Evolutionary conservation across 352 stramenopile genomes (phyloP).

Genomic region (Phytophthora boehmeriae): DNA sequence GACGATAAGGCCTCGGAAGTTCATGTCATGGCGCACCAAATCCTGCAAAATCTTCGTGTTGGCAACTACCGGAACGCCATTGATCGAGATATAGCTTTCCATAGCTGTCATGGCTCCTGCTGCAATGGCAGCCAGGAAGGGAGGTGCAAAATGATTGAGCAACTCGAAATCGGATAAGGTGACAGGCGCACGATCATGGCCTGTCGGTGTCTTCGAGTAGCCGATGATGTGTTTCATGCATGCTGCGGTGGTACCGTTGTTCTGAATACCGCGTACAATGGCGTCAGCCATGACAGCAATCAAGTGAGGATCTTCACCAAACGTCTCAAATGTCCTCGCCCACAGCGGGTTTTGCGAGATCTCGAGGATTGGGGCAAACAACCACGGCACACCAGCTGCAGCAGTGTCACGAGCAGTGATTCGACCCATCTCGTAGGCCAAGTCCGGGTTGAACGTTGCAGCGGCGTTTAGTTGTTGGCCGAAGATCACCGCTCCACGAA

Average conservation of each 20-base stretch:
- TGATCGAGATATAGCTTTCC: slow-evolving; percentile 94
- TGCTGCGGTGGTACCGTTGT: slow-evolving; percentile 60
- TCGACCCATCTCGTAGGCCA: slow-evolving; percentile 67
- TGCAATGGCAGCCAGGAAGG: slow-evolving; percentile 84
- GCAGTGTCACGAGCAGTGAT: slow-evolving; percentile 86
- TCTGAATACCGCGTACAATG: slow-evolving; percentile 87
- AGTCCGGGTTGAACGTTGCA: slow-evolving; percentile 85
- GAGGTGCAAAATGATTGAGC: slow-evolving; percentile 86
- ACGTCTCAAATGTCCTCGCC: slow-evolving; percentile 93
- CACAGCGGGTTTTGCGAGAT: slow-evolving; percentile 90
- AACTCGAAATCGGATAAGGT: slow-evolving; percentile 78
- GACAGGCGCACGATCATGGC: slow-evolving; percentile 83
- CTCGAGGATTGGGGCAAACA: slow-evolving; percentile 91
- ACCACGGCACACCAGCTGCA: slow-evolving; percentile 89
- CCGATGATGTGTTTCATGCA: slow-evolving; percentile 93
- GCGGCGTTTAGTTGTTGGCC: slow-evolving; percentile 90
- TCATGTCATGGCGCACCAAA: slow-evolving; percentile 85
- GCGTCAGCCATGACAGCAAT: slow-evolving; percentile 80
- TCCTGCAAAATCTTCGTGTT: slow-evolving; percentile 83
- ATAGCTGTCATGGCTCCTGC: slow-evolving; percentile 90
- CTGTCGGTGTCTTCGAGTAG: slow-evolving; percentile 84
- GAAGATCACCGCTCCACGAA: slow-evolving; percentile 83
- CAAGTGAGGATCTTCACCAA: slow-evolving; percentile 91
- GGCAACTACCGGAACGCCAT: slow-evolving; percentile 90
- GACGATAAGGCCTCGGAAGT: slow-evolving; percentile 89